phyloP scores from a whole-genome alignment of 2,329 filamentous ascomycete genomes.

The Fonsecaea nubica region DNA sequence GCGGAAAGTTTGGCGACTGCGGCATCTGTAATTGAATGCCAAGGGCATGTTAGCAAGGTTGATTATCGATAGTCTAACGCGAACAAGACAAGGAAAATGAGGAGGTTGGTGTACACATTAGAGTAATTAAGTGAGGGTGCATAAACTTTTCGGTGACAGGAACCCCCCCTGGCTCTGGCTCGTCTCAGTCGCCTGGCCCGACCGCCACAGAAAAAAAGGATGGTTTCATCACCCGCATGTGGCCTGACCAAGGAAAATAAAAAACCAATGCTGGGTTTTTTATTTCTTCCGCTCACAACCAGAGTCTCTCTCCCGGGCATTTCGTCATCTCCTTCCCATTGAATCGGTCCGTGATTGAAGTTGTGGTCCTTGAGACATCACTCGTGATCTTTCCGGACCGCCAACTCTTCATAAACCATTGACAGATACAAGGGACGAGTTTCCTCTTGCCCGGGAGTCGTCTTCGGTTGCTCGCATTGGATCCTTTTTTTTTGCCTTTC shows the following conservation, averaged over 20 bases:
- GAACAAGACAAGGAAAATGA: conserved; percentile 39
- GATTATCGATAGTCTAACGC: conserved; percentile 52
- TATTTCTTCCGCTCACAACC: conserved; percentile 20
- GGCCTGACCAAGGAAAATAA: conserved; percentile 33
- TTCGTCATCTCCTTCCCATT: conserved; percentile 24
- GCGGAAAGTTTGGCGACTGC: conserved; percentile 42
- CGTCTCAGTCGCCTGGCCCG: conserved; percentile 27
- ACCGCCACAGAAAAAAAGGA: conserved; percentile 31
- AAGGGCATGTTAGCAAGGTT: conserved; percentile 42
- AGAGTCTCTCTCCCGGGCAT: conserved; percentile 24
- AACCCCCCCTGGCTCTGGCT: conserved; percentile 30
- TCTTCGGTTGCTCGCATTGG: conserved; percentile 16
- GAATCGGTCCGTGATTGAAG: conserved; percentile 19
- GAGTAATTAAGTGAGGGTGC: conserved; percentile 40
- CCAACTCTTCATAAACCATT: conserved; percentile 17
- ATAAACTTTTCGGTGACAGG: conserved; percentile 41
- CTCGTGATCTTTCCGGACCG: conserved; percentile 23
- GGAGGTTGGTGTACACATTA: conserved; percentile 43
- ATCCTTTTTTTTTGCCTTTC: conserved; percentile 25
- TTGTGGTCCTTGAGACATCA: conserved; percentile 29
- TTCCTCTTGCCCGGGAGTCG: conserved; percentile 33
- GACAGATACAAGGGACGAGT: conserved; percentile 23
- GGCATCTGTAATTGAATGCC: conserved; percentile 41
- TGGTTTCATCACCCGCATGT: conserved; percentile 31
- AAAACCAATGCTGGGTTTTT: conserved; percentile 23